Base-by-base conservation (phyloP, 495 filamentous ascomycete genomes). In the Aspergillus funiculosus region DNA sequence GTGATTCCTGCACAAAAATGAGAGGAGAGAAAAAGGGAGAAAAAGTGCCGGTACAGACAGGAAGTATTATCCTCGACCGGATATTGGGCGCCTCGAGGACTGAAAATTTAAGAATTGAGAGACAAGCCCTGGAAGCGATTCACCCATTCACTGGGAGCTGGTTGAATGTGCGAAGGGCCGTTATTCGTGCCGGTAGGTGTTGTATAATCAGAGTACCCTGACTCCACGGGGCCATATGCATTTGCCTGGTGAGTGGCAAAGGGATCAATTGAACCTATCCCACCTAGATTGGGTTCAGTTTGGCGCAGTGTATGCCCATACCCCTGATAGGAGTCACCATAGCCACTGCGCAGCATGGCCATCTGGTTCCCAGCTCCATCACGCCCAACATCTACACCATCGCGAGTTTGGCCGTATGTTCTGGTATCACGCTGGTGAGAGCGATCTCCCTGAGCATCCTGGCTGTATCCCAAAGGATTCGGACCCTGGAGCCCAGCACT, bases 401-500 rank as follows among this genome's bases (percentile, higher is more conserved):
- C 64, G 17, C 62, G 63, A 21, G 39, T 38, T 36, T 53, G 24
- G 34, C 48, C 59, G 43, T 64, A 69, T 8, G 41, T n/a, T 29
- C 66, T 56, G 25, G 19, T 43, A 8, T 71, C 68, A 10, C 57
- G 65, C 35, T 60, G 63, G 21, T 65, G 66, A 17, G 64, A 52
- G 27, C 64, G 65, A 20, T 69, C 67, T 18, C 54, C 20, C 15
- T 54, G 53, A 13, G 57, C 38, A 8, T 73, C 67, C 24, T 64
- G 64, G 29, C 29, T 45, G 40, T 68, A 73, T n/a, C 45, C 40
- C 3, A 70, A 50, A 9, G 63, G 59, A 25, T 63, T 68, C 4
- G 66, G 49, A 11, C 60, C 55, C 57, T 83, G 81, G 24, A 91
- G 66, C 21, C 85, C 81, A 36, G 84, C 69, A 19, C 78, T 73